These are phyloP conservation scores for Trifolium pratense DNA, from an alignment of 306 rosid species.

Conservation along the genomic window DNA sequence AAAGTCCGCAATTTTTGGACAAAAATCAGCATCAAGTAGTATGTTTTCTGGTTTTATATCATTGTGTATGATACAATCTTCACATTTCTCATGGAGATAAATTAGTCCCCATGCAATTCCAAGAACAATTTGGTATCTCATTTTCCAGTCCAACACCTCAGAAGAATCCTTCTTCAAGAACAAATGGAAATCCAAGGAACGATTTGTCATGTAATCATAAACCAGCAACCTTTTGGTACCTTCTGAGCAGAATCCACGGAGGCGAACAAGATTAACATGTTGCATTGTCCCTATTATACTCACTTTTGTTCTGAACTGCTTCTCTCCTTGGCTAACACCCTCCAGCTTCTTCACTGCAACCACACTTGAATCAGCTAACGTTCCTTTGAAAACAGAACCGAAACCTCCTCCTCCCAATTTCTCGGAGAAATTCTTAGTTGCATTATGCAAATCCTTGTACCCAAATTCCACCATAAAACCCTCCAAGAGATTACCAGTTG, in stretches of 20 bases:
- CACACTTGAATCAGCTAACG: conserved; percentile 57
- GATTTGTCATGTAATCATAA: conserved; percentile 80
- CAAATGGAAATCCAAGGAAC: conserved; percentile 68
- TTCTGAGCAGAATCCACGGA: conserved; percentile 80
- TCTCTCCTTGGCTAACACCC: conserved; percentile 78
- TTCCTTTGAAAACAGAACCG: conserved; percentile 83
- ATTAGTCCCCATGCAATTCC: conserved; percentile 83
- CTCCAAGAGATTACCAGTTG: conserved; percentile 43
- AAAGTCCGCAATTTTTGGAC: not conserved
- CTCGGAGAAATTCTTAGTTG: conserved; percentile 73
- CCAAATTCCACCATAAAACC: conserved; percentile 54
- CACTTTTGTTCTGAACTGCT: conserved; percentile 79
- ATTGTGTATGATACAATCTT: conserved; percentile 86
- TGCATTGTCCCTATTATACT: conserved; percentile 78
- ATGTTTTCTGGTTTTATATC: conserved; percentile 41
- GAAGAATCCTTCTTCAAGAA: conserved; percentile 54
- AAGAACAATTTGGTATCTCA: conserved; percentile 75
- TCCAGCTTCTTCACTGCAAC: conserved; percentile 86
- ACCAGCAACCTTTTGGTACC: conserved; percentile 66
- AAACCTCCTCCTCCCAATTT: conserved; percentile 88
- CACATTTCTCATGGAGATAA: conserved; percentile 89
- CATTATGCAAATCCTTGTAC: conserved; percentile 57
- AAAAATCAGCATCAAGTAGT: not conserved
- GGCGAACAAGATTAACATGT: conserved; percentile 82
- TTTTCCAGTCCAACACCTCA: conserved; percentile 59